Conservation (phyloP, 306 rosid species). For the Inga laurina region DNA sequence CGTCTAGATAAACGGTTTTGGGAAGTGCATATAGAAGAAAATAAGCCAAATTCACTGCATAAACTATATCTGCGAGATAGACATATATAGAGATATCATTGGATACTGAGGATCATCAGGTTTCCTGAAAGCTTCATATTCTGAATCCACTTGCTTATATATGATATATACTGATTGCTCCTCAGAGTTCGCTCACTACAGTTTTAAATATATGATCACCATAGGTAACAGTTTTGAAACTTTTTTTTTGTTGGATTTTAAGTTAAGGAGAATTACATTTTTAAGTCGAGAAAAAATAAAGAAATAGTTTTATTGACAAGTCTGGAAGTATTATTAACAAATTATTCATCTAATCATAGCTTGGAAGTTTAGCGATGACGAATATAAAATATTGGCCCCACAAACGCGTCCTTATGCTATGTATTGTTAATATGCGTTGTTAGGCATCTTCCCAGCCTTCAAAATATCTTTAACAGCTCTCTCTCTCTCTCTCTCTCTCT, state of each 20-base stretch:
- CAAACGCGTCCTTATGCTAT: conserved; percentile 8
- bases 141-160: background rate
- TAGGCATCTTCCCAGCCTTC: conserved; percentile 4
- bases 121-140: background rate
- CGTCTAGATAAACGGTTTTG: conserved; percentile 30
- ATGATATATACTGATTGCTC: background rate
- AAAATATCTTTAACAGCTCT: background rate
- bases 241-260: background rate
- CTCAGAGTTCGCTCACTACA: background rate
- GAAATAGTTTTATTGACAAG: too few relatives aligned
- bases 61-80: background rate
- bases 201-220: background rate
- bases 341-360: background rate
- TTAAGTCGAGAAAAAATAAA: too few relatives aligned
- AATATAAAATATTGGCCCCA: conserved; percentile 1
- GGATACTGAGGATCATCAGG: conserved; percentile 2
- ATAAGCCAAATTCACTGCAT: conserved; percentile 35
- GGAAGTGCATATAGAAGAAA: background rate
- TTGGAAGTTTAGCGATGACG: background rate
- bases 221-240: background rate
- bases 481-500: background rate
- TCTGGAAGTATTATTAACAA: background rate
- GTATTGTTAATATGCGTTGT: background rate
- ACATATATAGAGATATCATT: conserved; percentile 24
- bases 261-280: background rate